Evolutionary conservation across 2,329 filamentous ascomycete genomes (phyloP).

Genomic region (Claviceps quebecensis): DNA sequence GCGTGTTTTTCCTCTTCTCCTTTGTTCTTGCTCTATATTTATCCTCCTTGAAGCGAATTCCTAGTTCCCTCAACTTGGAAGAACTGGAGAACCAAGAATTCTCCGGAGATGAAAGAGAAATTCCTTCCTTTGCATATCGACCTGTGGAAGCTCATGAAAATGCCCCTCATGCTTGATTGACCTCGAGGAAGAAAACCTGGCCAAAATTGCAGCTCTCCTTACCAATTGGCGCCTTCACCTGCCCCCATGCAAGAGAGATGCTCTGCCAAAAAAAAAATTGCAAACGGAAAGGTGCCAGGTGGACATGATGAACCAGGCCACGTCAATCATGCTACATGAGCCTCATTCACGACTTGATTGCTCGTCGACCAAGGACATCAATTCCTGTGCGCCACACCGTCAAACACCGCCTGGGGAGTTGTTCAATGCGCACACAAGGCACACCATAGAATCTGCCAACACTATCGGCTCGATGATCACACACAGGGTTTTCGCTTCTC

Average conservation of each 20-base stretch:
- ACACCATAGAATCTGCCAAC: conserved; percentile 66
- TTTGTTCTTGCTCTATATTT: background rate
- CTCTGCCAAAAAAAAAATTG: conserved; percentile 50
- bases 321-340: conserved; percentile 64
- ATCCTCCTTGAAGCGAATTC: conserved; percentile 34
- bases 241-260: conserved; percentile 55
- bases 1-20: background rate
- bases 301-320: conserved; percentile 62
- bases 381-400: conserved; percentile 51
- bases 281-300: conserved; percentile 32
- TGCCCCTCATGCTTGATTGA: conserved; percentile 37
- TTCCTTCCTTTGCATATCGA: conserved; percentile 81
- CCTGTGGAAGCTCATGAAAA: conserved; percentile 58
- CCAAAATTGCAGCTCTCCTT: conserved; percentile 36
- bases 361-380: conserved; percentile 42
- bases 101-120: conserved; percentile 51
- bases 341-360: conserved; percentile 63
- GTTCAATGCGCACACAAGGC: conserved; percentile 58
- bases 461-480: conserved; percentile 63
- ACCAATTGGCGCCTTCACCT: conserved; percentile 71
- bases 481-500: conserved; percentile 22
- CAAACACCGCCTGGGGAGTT: conserved; percentile 32
- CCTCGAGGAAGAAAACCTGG: conserved; percentile 38
- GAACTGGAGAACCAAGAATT: conserved; percentile 71
- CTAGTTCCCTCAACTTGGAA: conserved; percentile 47